phyloP scores from a whole-genome alignment of 495 filamentous ascomycete genomes.

The Hypoxylon fuscum region DNA sequence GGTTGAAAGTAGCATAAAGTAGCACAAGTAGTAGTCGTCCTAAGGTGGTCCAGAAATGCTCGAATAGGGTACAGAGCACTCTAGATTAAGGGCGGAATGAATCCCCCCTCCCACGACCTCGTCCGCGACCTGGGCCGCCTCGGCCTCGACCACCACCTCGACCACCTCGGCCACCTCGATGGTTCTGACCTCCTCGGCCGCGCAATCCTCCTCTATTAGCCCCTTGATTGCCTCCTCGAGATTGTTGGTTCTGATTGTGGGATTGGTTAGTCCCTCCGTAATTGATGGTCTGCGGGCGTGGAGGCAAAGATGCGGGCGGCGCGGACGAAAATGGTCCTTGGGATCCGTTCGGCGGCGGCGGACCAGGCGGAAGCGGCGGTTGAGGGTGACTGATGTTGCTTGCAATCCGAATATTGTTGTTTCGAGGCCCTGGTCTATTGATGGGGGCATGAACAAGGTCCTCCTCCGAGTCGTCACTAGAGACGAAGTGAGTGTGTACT shows the following conservation, averaged over 20 bases:
- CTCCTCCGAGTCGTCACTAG: conserved; percentile 55
- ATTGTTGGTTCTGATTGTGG: neutral
- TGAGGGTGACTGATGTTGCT: too few species aligned
- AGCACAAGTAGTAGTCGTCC: too few species aligned
- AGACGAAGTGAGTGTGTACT: conserved; percentile 52
- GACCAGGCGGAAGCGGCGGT: conserved; percentile 42
- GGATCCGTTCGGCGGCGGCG: conserved; percentile 21
- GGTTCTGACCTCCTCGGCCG: conserved; percentile 9
- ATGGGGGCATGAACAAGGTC: conserved; percentile 51
- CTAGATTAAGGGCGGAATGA: neutral
- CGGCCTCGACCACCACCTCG: conserved; percentile 35
- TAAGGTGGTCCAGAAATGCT: too few species aligned
- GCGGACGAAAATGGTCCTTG: conserved; percentile 27
- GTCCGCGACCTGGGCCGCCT: conserved; percentile 38
- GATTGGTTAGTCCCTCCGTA: neutral
- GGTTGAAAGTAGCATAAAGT: too few species aligned
- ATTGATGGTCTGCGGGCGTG: conserved; percentile 24
- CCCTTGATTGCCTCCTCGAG: conserved; percentile 2
- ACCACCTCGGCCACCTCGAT: conserved; percentile 15
- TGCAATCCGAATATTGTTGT: conserved; percentile 46
- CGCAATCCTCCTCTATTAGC: conserved; percentile 8
- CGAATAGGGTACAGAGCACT: too few species aligned
- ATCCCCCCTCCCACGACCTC: conserved; percentile 37
- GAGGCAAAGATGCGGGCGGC: conserved; percentile 30
- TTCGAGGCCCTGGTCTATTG: conserved; percentile 27